Conservation (phyloP, 305 asterid genomes). For the Withania somnifera region DNA sequence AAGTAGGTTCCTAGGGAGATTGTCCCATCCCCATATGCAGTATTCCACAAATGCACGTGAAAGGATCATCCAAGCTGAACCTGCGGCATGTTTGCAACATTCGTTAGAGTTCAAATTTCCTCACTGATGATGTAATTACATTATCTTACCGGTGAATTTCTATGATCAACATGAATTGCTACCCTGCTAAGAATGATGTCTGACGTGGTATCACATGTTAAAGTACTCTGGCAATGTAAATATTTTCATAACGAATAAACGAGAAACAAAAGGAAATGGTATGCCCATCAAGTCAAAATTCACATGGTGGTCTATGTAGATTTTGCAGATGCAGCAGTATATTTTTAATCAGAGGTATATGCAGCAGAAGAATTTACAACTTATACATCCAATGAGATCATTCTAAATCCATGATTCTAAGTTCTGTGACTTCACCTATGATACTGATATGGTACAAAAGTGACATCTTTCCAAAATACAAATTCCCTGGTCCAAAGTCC, state of each 20-base stretch:
- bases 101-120: not conserved
- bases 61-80: slow-evolving; percentile 25
- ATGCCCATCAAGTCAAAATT: not conserved
- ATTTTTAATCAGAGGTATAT: not conserved
- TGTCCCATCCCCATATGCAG: slow-evolving; percentile 25
- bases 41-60: slow-evolving; percentile 19
- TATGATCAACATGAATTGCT: not conserved
- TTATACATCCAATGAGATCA: not conserved
- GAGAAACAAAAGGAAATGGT: not conserved
- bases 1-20: slow-evolving; percentile 18
- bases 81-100: not conserved
- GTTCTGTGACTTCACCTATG: not conserved
- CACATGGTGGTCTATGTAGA: not conserved
- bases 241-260: not conserved
- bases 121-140: not conserved
- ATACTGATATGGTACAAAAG: not conserved
- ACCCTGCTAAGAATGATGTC: not conserved
- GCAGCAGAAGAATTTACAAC: not conserved
- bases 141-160: not conserved
- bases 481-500: not conserved
- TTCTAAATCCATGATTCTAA: not conserved
- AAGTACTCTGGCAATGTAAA: not conserved
- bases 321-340: not conserved
- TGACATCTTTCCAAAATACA: not conserved
- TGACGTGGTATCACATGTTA: not conserved